Percentiles rank a stretch among this genome's conserved stretches.
phyloP scores from a whole-genome alignment of 352 stramenopile genomes.

The Globisporangium paddicum region DNA sequence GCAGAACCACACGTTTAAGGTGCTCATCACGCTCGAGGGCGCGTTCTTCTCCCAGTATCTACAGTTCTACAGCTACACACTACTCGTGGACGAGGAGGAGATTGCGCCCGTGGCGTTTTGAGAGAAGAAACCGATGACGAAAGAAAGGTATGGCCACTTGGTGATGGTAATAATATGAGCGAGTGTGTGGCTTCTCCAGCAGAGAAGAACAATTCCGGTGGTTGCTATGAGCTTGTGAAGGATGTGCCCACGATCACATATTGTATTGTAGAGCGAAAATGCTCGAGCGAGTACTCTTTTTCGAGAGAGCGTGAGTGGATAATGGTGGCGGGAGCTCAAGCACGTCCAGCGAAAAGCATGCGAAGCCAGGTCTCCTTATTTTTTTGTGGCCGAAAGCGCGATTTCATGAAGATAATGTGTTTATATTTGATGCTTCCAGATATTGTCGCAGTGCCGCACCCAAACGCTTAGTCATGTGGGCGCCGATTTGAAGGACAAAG shows the following conservation, averaged over 20 bases:
- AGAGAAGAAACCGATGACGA: neutral
- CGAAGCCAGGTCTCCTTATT: neutral
- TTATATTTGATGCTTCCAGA: neutral
- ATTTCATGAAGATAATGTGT: too few relatives aligned
- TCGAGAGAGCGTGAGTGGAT: neutral
- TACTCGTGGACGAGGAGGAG: conserved; percentile 76
- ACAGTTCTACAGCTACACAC: conserved; percentile 81
- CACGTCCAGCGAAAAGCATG: neutral
- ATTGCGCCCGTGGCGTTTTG: conserved; percentile 39
- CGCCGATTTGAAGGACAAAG: neutral
- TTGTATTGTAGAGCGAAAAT: neutral
- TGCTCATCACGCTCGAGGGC: conserved; percentile 71
- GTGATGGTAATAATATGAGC: neutral
- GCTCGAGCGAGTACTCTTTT: neutral
- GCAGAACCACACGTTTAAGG: conserved; percentile 64
- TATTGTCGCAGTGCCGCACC: neutral
- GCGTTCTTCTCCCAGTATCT: conserved; percentile 83
- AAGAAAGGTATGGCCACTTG: neutral
- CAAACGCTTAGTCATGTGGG: neutral
- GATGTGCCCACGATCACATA: neutral
- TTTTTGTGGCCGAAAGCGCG: neutral
- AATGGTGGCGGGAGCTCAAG: neutral
- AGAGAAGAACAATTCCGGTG: too few relatives aligned
- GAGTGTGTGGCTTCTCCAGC: neutral
- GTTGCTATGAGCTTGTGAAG: neutral